Base-by-base conservation (phyloP, 352 stramenopile species). In the Pythium rhizo-oryzae region DNA sequence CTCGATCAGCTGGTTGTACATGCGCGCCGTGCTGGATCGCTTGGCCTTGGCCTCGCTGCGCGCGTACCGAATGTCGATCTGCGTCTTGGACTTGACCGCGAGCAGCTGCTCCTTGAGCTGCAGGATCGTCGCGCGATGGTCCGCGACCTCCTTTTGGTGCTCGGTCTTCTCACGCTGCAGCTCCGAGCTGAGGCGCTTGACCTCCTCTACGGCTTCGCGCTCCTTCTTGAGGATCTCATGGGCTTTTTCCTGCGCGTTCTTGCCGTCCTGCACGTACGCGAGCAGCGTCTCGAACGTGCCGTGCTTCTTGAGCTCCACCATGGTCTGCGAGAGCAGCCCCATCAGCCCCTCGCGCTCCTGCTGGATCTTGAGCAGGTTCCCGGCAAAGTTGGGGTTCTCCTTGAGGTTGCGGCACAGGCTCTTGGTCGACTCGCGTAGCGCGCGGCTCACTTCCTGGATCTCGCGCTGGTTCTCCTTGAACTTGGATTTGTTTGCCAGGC, bases 401-500 rank as follows among this genome's bases (percentile, higher is more conserved):
- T 97, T 98, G 15, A 98, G 79, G 62, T 97, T 98, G 19, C 89
- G 81, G 64, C 90, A 97, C 33, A 98, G 71, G 51, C 90, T 97
- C 66, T 97, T 96, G 66, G 92, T 98, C 12, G 88, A 97, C 65
- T 98, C 90, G 35, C 91, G 82, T 51, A 98, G 72, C 35, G 91
- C 71, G 5, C 87, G 82, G 74, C 89, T 97, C 39, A 97, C 92
- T 49, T 97, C 92, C 68, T 97, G 84, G 61, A 98, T 98, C 70
- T 97, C 90, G 11, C 76, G 82, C 74, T 98, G 90, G 73, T 97
- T 96, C 54, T 97, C 85, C 52, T 97, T 98, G 69, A 97, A 98
- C 76, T 94, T 96, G 69, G 85, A 93, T 67, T 98, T 98, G 77
- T 98, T 98, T 13, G 87, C 81, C 4, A 98, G 74, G 19, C 93